Evolutionary conservation across 1,284 basidiomycete species (phyloP).

Genomic region (Cutaneotrichosporon cutaneum): DNA sequence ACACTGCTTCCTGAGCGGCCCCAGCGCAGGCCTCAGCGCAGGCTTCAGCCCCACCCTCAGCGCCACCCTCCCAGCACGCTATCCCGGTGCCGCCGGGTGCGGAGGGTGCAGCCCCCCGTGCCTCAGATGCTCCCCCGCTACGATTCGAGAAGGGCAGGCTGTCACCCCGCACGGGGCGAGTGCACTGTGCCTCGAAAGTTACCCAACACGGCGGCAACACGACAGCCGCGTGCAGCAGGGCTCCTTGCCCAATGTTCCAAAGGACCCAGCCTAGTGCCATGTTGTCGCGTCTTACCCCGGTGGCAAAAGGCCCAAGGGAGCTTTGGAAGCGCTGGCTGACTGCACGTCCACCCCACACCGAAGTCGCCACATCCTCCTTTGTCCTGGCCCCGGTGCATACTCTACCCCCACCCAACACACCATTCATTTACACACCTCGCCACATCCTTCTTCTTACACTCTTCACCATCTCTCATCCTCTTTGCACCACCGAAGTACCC

Average conservation of each 20-base stretch:
- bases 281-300: neutral
- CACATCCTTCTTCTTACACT: neutral
- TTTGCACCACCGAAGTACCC: slow-evolving; percentile 1
- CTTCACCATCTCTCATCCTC: neutral
- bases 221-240: neutral
- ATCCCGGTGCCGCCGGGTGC: neutral
- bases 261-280: neutral
- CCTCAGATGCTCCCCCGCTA: neutral
- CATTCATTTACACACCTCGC: too few species aligned
- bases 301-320: neutral
- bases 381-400: neutral
- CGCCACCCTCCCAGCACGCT: neutral
- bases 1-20: neutral
- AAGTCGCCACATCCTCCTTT: neutral
- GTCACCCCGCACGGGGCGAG: neutral
- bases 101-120: too few species aligned
- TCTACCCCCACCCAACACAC: too few species aligned
- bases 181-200: neutral
- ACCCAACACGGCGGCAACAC: neutral
- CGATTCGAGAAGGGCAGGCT: neutral
- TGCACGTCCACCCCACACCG: neutral
- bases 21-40: too few species aligned
- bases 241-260: neutral
- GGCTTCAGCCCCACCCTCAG: neutral
- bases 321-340: too few species aligned